Conservation (phyloP, 1,284 basidiomycete genomes). For the Marasmius oreades region DNA sequence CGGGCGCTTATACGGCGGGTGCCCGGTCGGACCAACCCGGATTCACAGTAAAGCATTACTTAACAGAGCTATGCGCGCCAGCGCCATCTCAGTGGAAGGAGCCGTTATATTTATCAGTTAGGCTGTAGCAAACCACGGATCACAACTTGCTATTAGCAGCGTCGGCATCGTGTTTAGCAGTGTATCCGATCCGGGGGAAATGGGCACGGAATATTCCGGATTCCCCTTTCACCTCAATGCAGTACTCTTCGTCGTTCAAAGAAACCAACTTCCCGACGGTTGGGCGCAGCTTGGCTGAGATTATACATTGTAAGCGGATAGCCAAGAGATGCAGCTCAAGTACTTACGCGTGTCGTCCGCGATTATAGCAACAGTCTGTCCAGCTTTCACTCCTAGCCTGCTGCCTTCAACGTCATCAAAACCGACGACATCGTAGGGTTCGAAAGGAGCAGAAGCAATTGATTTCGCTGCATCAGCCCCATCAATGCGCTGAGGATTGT, state of each 20-base stretch:
- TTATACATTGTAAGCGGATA: too few species aligned
- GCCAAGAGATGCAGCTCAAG: neutral
- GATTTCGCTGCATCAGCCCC: conserved; percentile 42
- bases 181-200: conserved; percentile 46
- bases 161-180: conserved; percentile 17
- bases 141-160: conserved; percentile 22
- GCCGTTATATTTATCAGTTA: too few species aligned
- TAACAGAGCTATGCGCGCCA: too few species aligned
- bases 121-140: too few species aligned
- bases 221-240: conserved; percentile 41
- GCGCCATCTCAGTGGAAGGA: too few species aligned
- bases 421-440: conserved; percentile 36
- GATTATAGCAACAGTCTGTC: conserved; percentile 38
- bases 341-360: conserved; percentile 49
- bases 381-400: conserved; percentile 36
- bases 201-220: conserved; percentile 43
- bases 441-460: conserved; percentile 36
- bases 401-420: conserved; percentile 44
- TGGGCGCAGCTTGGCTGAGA: conserved; percentile 11
- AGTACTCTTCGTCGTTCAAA: conserved; percentile 45
- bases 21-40: too few species aligned
- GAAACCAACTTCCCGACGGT: conserved; percentile 49
- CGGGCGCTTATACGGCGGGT: too few species aligned
- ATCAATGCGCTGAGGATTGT: conserved; percentile 23
- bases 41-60: too few species aligned